Conservation (phyloP, 2,329 filamentous ascomycete species). For the Eurotiales sp. region DNA sequence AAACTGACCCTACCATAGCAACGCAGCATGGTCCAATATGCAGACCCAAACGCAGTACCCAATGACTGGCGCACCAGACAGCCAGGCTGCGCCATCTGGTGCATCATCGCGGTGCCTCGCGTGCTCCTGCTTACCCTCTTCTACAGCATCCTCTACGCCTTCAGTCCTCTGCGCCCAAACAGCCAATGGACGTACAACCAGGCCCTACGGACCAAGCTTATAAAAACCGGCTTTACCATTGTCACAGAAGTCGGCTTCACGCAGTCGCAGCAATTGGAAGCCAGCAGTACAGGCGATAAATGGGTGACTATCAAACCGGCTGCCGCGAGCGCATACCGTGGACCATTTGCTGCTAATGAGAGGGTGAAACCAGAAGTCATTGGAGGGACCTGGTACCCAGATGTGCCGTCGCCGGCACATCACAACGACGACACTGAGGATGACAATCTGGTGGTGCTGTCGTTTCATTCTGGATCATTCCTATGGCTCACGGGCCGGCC, state of each 20-base stretch:
- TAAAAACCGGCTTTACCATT: not conserved
- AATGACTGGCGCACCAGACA: conserved; percentile 8
- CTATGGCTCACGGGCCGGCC: conserved; percentile 3
- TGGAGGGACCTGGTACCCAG: conserved; percentile 10
- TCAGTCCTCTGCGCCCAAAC: conserved; percentile 1
- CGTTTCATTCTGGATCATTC: conserved; percentile 10
- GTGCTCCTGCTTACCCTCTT: not conserved
- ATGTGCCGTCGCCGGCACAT: not conserved
- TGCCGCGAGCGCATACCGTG: not conserved
- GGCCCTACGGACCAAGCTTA: not conserved
- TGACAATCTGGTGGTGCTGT: not conserved
- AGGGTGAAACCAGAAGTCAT: conserved; percentile 2
- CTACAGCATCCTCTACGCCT: conserved; percentile 7
- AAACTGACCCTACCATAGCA: not conserved
- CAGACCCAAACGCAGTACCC: conserved; percentile 1
- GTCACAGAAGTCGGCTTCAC: not conserved
- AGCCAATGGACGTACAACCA: conserved; percentile 8
- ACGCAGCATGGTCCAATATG: not conserved
- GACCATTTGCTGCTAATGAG: not conserved
- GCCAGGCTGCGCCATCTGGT: conserved; percentile 7
- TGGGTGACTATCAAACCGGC: not conserved
- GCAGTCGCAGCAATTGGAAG: not conserved
- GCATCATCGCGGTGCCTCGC: not conserved
- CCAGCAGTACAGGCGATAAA: not conserved
- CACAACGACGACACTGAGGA: not conserved